These are phyloP conservation scores for Talaromyces rugulosus DNA, from an alignment of 2,329 filamentous ascomycete genomes.

Conservation along the genomic window DNA sequence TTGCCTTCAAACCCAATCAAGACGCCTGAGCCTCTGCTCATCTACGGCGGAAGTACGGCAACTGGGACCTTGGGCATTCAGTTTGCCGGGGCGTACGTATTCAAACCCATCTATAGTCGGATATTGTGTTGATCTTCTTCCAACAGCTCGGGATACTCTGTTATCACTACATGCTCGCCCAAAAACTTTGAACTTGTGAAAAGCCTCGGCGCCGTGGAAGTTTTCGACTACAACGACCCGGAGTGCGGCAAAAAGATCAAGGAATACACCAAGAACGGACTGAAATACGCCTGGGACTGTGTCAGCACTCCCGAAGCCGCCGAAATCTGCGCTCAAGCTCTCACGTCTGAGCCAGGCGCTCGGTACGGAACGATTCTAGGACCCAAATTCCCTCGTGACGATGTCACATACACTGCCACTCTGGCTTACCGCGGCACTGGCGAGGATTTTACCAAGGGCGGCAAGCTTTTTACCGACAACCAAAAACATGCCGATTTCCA, in stretches of 20 bases:
- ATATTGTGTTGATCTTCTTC: background rate
- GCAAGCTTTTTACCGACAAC: background rate
- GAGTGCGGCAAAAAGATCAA: constrained; percentile 34
- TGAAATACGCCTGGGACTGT: constrained; percentile 10
- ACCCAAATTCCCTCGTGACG: constrained; percentile 6
- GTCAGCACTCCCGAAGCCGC: background rate
- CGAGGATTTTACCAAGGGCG: constrained; percentile 6
- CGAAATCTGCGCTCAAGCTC: constrained; percentile 9
- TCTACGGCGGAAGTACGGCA: constrained; percentile 43
- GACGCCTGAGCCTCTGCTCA: constrained; percentile 38
- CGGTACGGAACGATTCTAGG: constrained; percentile 7
- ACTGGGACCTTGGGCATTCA: constrained; percentile 37
- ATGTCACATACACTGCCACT: constrained; percentile 8
- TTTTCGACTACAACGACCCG: constrained; percentile 39
- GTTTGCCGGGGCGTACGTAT: constrained; percentile 32
- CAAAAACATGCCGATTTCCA: constrained; percentile 12
- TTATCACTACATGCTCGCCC: constrained; percentile 34
- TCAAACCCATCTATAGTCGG: background rate
- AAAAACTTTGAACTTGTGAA: constrained; percentile 29
- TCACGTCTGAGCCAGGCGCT: constrained; percentile 8
- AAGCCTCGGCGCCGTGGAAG: constrained; percentile 29
- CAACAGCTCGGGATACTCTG: constrained; percentile 26
- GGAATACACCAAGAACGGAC: constrained; percentile 12
- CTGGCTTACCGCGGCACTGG: constrained; percentile 9
- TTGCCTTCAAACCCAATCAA: constrained; percentile 35